Conservation (phyloP, 495 filamentous ascomycete species). For the Xanthoparmelia taractica region DNA sequence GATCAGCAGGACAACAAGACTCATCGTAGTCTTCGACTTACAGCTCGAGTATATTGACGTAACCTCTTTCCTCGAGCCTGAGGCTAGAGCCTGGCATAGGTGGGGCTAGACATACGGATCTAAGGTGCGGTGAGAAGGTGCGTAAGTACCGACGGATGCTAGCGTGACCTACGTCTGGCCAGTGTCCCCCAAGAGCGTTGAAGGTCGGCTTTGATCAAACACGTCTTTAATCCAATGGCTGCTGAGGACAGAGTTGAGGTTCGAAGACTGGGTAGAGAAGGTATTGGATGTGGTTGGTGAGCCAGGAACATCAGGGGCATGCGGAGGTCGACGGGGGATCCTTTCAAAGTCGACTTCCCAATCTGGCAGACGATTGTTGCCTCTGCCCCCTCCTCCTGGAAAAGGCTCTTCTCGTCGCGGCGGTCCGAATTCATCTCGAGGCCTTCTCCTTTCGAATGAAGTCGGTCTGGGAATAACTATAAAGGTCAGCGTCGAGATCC, state of each 20-base stretch:
- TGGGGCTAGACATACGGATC: conserved; percentile 42
- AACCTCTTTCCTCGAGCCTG: conserved; percentile 19
- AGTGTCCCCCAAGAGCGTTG: conserved; percentile 34
- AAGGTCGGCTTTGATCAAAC: conserved; percentile 36
- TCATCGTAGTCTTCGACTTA: conserved; percentile 26
- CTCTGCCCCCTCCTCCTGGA: not conserved
- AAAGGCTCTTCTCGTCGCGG: not conserved
- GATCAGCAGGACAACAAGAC: conserved; percentile 18
- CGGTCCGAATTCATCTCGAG: not conserved
- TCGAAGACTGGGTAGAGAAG: conserved; percentile 32
- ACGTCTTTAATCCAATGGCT: conserved; percentile 49
- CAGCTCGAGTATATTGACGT: conserved; percentile 38
- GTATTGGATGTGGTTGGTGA: conserved; percentile 38
- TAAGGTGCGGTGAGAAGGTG: conserved; percentile 29
- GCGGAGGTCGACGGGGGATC: conserved; percentile 21
- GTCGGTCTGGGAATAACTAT: conserved; percentile 11
- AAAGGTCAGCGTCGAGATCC: not conserved
- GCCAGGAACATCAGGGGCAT: conserved; percentile 36
- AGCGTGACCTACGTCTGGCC: conserved; percentile 37
- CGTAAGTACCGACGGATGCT: not conserved
- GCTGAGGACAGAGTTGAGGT: conserved; percentile 25
- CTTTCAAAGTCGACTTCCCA: not conserved
- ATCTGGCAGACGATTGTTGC: not conserved
- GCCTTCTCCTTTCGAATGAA: conserved; percentile 21
- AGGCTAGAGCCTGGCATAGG: not conserved